Conservation (phyloP, 345 rosid species). For the Citropsis articulata region DNA sequence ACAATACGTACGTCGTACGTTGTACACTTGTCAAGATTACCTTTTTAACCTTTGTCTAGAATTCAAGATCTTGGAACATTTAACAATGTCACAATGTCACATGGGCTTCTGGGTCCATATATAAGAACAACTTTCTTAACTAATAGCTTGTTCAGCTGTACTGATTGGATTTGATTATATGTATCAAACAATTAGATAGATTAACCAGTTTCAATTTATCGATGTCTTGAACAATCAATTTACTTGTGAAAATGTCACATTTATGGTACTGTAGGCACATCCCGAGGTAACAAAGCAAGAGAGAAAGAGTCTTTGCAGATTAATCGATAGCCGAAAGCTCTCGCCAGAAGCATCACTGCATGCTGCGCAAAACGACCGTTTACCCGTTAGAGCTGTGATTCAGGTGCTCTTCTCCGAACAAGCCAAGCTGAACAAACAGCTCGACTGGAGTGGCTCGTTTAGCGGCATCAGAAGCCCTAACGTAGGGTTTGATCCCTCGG, state of each 20-base stretch:
- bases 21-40: too few relatives aligned
- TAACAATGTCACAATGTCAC: too few relatives aligned
- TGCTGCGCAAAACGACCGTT: conserved; percentile 77
- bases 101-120: too few relatives aligned
- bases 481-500: conserved; percentile 30
- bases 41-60: too few relatives aligned
- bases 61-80: too few relatives aligned
- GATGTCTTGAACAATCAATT: too few relatives aligned
- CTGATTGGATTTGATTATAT: too few relatives aligned
- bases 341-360: conserved; percentile 78
- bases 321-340: conserved; percentile 70
- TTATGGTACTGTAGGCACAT: conserved; percentile 50
- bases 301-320: conserved; percentile 59
- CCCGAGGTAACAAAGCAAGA: conserved; percentile 67
- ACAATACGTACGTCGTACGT: not conserved
- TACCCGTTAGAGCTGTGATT: conserved; percentile 76
- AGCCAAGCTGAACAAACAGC: conserved; percentile 49
- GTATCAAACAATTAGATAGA: too few relatives aligned
- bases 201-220: too few relatives aligned
- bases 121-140: too few relatives aligned
- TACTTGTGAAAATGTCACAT: too few relatives aligned
- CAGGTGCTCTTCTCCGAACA: conserved; percentile 80
- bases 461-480: conserved; percentile 52
- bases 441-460: conserved; percentile 72
- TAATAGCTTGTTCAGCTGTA: too few relatives aligned